phyloP scores from a whole-genome alignment of 1,284 basidiomycete species.

The Moniliella sp. region DNA sequence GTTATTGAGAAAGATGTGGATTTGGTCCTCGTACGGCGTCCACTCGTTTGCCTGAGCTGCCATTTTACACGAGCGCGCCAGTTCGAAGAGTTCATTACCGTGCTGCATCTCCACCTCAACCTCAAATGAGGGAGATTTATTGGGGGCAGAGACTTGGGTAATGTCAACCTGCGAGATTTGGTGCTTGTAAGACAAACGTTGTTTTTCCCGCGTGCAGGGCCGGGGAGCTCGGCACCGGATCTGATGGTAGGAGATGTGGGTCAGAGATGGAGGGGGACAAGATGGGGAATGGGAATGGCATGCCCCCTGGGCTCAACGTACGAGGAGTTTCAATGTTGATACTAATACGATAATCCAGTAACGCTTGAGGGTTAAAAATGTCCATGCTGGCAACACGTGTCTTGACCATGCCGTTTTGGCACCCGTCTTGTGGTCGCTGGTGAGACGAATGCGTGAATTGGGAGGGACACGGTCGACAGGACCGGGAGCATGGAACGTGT shows the following conservation, averaged over 20 bases:
- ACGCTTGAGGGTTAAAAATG: conserved; percentile 56
- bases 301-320: conserved; percentile 16
- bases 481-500: too few species aligned
- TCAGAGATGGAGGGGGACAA: background rate
- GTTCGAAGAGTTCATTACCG: conserved; percentile 37
- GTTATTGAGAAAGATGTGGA: conserved; percentile 27
- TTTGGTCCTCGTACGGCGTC: conserved; percentile 19
- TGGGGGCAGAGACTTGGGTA: conserved; percentile 67
- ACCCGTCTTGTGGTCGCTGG: too few species aligned
- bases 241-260: background rate
- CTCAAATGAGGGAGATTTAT: conserved; percentile 40
- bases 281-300: conserved; percentile 1
- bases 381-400: conserved; percentile 66
- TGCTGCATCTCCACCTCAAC: conserved; percentile 42
- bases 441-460: too few species aligned
- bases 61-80: conserved; percentile 13
- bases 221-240: conserved; percentile 1
- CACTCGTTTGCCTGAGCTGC: conserved; percentile 11
- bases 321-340: conserved; percentile 54
- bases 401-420: conserved; percentile 51
- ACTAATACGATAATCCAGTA: conserved; percentile 74
- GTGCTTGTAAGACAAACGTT: conserved; percentile 74
- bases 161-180: conserved; percentile 78
- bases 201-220: conserved; percentile 48
- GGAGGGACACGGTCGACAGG: too few species aligned